Evolutionary conservation across 345 rosid genomes (phyloP), one percentile per base, ranked within the genome.

Genomic region (Populus euphratica): DNA sequence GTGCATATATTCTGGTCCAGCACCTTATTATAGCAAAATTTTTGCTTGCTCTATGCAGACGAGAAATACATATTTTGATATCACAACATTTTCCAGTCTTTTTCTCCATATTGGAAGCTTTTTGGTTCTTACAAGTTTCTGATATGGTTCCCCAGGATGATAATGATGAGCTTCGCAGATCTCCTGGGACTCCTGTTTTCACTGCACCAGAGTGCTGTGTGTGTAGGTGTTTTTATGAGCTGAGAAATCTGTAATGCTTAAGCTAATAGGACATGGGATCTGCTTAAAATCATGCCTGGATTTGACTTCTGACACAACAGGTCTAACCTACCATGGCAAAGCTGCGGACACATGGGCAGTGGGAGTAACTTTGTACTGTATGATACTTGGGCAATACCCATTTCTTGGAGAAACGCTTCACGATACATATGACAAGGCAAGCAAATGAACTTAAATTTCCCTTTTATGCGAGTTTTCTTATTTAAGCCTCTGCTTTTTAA

Each of bases 181-280:
- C 99, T 78, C 99, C 99, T 17, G 99, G 99, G 73, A 96, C 99
- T 64, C 99, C 99, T 72, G 99, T 96, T 82, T 96, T 92, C 86
- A 96, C 99, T 78, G 99, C 99, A 61, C 99, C 98, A 6, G 99
- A 96, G 85, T 96, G 99, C 81, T 93, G 98, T 85, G 82, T 92
- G 80, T 98, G 98, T 96, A 43, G 5, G 41, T 18, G 52, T 16
- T 8, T 69, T 69, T 14, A 14, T 41, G 11, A 21, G 68, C 10
- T 64, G 39, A 29, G 33, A 64, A 13, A 12, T 69, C 64, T 23
- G 61, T 43, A 56, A 64, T 38, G 9, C 62, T 49, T 39, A 29
- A 61, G 47, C 52, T 41, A 29, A 27, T 64, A 68, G 47, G 64
- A 35, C 12, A 25, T 49, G 4, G 50, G 49, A 81, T 64, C 9